Conservation (phyloP, 352 stramenopile species). For the Pseudoperonospora humuli region DNA sequence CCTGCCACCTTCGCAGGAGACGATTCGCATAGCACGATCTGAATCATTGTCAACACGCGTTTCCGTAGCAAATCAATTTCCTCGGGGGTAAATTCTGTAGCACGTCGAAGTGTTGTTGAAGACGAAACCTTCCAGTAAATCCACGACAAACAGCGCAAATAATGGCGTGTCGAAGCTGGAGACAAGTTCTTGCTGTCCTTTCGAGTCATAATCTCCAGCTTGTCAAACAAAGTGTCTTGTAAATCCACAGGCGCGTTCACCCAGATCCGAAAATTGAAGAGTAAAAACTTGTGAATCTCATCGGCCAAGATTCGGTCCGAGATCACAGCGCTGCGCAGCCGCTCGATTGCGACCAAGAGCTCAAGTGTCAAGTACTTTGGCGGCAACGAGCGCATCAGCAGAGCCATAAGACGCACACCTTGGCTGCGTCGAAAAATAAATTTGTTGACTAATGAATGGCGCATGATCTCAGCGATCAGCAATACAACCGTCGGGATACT, state of each 20-base stretch:
- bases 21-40: constrained; percentile 73
- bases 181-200: constrained; percentile 67
- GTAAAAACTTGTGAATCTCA: constrained; percentile 76
- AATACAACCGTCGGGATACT: constrained; percentile 71
- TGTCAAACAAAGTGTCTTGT: constrained; percentile 70
- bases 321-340: constrained; percentile 62
- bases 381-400: constrained; percentile 62
- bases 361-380: constrained; percentile 60
- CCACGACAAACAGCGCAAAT: constrained; percentile 75
- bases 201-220: constrained; percentile 67
- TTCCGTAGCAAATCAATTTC: constrained; percentile 58
- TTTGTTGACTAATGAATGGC: constrained; percentile 82
- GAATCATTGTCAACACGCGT: constrained; percentile 67
- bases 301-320: constrained; percentile 72
- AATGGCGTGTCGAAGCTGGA: constrained; percentile 68
- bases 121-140: constrained; percentile 63
- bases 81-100: constrained; percentile 35
- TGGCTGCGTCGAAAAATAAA: constrained; percentile 78
- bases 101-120: constrained; percentile 41
- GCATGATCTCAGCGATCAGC: constrained; percentile 78
- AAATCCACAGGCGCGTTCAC: constrained; percentile 65
- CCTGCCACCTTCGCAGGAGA: constrained; percentile 38
- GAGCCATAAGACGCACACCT: constrained; percentile 57
- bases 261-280: constrained; percentile 85
- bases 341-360: constrained; percentile 62